These are phyloP conservation scores for Collybia mongolica DNA, from an alignment of 768 basidiomycete genomes.

Conservation along the genomic window DNA sequence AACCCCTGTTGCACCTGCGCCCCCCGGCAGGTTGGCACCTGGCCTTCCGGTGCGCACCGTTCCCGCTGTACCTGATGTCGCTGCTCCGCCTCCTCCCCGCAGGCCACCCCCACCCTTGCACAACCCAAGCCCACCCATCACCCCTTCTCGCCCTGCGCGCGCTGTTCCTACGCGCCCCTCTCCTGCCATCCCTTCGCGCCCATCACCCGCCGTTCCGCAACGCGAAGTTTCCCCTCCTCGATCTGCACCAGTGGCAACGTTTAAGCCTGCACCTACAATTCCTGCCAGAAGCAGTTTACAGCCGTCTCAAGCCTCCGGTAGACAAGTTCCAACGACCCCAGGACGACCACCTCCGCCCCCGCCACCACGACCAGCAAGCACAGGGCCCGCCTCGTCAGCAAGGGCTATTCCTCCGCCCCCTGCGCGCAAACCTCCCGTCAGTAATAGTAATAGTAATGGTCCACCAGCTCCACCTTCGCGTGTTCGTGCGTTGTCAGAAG, in stretches of 20 bases:
- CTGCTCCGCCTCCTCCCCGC: slow-evolving; percentile 40
- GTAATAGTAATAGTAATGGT: slow-evolving; percentile 19
- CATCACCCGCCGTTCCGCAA: slow-evolving; percentile 32
- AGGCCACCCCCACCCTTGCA: slow-evolving; percentile 36
- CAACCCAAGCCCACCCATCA: slow-evolving; percentile 28
- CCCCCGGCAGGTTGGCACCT: slow-evolving; percentile 29
- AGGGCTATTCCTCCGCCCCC: slow-evolving; percentile 39
- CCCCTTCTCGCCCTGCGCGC: slow-evolving; percentile 39
- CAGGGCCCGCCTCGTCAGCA: slow-evolving; percentile 21
- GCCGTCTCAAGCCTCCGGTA: slow-evolving; percentile 1
- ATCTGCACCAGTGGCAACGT: slow-evolving; percentile 14
- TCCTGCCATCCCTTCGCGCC: slow-evolving; percentile 27
- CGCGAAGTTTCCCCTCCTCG: slow-evolving; percentile 25
- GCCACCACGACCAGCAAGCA: slow-evolving; percentile 41
- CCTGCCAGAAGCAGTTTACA: slow-evolving; percentile 23
- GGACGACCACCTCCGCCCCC: slow-evolving; percentile 31
- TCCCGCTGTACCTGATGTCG: slow-evolving; percentile 26
- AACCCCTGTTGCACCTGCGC: slow-evolving; percentile 14
- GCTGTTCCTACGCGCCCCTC: slow-evolving; percentile 34
- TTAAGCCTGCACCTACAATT: slow-evolving; percentile 27
- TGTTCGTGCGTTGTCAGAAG: slow-evolving; percentile 43
- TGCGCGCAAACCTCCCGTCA: slow-evolving; percentile 30
- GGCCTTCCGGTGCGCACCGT: slow-evolving; percentile 37
- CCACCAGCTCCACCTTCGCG: slow-evolving; percentile 35
- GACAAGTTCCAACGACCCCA: slow-evolving; percentile 31